Evolutionary conservation across 768 basidiomycete species (phyloP), one percentile per base, ranked within the genome.

Genomic region (Pulveroboletus sp.): DNA sequence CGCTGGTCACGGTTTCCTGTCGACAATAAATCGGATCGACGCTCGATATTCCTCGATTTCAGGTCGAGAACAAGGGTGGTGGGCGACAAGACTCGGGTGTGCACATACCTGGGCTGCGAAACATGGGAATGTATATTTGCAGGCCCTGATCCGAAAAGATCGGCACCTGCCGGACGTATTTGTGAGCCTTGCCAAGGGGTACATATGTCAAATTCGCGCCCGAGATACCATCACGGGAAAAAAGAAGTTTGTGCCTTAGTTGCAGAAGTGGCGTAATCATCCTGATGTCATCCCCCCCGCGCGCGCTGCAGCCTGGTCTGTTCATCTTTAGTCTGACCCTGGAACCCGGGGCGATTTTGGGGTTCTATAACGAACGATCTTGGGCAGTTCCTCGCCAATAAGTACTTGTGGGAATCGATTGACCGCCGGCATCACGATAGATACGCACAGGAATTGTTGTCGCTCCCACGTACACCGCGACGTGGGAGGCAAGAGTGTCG

Each of bases 121-220:
- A 70, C 36, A 61, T 86, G 32, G 87, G 82, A 1, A 79, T 75
- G 1, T 77, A 75, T 57, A 62, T 70, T 4, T 57, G 20, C 6
- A 19, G 10, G 2, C 36, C 56, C 1, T 40, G 39, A 1, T 42
- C 54, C 2, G 45, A 43, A 64, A 62, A 39, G 67, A 71, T 19
- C 63, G 66, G 36, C n/a, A n/a, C n/a, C n/a, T n/a, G 53, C 62
- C 22, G 3, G 65, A 73, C 14, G 68, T 60, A 4, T 83, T 92
- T 57, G 71, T 67, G 2, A 73, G 71, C 10, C 75, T 92, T n/a
- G 87, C 90, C 2, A 73, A 75, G 49, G 71, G 73, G 1, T 91
- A 89, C 52, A 62, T n/a, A n/a, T n/a, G n/a, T n/a, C n/a, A n/a
- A n/a, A n/a, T n/a, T 79, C 1, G 72, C 86, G 42, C 57, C 64